Evolutionary conservation across 257 asterid species (phyloP), one percentile per base, ranked within the genome.

Genomic region (Lavandula angustifolia): DNA sequence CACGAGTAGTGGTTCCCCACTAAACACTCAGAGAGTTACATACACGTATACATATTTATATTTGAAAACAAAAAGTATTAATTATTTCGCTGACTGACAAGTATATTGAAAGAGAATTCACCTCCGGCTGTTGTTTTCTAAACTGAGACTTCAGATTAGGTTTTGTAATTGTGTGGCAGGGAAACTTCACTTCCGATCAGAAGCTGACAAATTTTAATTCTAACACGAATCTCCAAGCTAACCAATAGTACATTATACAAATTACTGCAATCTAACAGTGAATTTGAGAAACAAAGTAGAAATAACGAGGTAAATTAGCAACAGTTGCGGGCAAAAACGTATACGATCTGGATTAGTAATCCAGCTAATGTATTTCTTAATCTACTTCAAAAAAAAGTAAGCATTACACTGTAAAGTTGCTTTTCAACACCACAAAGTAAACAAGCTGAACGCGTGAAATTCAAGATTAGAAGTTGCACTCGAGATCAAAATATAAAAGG

Each of bases 1-100:
- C 75, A 60, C 35, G 49, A 75, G 65, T 54, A 69, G 72, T 75
- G 84, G 81, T 43, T 70, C 84, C 76, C 60, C 69, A 57, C 61
- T 50, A 40, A 60, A 27, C 46, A 55, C 33, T 18, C 37, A 29
- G 7, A 34, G 9, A 63, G n/a, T 8, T 68, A 11, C 38, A 48
- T 40, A 60, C 41, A 46, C 3, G 53, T 18, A 43, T 32, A 17
- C 11, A 55, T 38, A 74, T 60, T 5, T 8, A 66, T 42, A 62
- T 33, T 51, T 9, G 34, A 48, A 60, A 35, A 43, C 64, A 64
- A 70, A 40, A 33, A 11, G 22, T 43, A 16, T 29, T 59, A 40
- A 13, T 71, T 44, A 55, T 68, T 52, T 62, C 60, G 50, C 42
- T 8, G 46, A 54, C 38, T 62, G 62, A 58, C 49, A 51, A 66